Base-by-base conservation (phyloP, 169 alveolate species). In the Plasmodium relictum region DNA sequence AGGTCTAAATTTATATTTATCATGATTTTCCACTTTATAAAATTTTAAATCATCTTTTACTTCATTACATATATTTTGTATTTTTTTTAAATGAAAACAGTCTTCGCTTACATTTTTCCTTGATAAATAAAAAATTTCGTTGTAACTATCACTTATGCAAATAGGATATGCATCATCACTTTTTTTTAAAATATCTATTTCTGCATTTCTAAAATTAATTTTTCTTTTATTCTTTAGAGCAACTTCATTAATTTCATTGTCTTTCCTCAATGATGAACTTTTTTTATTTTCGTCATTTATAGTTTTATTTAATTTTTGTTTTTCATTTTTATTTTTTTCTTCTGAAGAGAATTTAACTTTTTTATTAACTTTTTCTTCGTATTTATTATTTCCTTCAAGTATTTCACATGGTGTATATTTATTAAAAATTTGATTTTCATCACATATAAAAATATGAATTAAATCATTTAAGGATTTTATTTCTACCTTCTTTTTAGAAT, bases 1-100 rank as follows among this genome's bases (percentile, higher is more conserved):
- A 3, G 89, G 89, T 56, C 89, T 42, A 50, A 78, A 78, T 78
- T 78, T 78, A 66, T 78, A 42, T 26, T 20, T 31, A 31, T 78
- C 89, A 45, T 78, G 89, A 78, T 78, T 78, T 78, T 78, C 78
- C 16, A 44, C 78, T 70, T 78, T 78, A 58, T 78, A 78, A 50
- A 63, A 78, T 78, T 78, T 78, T 65, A 78, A 78, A 58, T 58
- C 48, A 56, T 78, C 24, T 42, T 69, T 58, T 70, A 78, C 45
- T 20, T 78, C 39, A 22, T 66, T 78, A 42, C 78, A 45, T 31
- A n/a, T 58, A 14, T 65, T 39, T 78, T 48, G 70, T 41, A 78
- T 78, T 78, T 78, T 78, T 48, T 78, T 78, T 61, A 78, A 65
- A 65, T 78, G 89, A 7, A 78, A 24, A 56, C 68, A 22, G 18